Evolutionary conservation across 441 rosid genomes (phyloP).

Genomic region (Corymbia calophylla): DNA sequence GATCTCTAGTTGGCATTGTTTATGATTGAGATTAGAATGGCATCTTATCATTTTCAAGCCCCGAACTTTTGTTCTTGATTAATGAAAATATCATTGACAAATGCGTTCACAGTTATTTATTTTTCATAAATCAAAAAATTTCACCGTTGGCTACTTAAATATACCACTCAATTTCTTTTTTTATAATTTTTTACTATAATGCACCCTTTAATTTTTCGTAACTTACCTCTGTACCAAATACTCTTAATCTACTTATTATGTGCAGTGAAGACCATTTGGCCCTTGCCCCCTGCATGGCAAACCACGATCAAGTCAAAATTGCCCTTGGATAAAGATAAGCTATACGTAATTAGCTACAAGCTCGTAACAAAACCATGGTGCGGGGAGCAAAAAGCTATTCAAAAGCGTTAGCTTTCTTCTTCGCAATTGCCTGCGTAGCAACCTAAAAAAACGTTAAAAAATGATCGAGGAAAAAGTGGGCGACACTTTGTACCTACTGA

Average conservation of each 20-base stretch:
- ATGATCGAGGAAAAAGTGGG: not conserved
- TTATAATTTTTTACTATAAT: not conserved
- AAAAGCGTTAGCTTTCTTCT: not conserved
- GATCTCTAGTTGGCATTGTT: too few relatives aligned
- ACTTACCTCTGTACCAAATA: not conserved
- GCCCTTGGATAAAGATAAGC: not conserved
- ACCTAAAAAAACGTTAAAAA: not conserved
- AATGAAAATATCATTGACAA: rapidly evolving
- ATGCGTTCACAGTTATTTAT: rapidly evolving
- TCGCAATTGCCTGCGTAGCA: not conserved
- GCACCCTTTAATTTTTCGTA: not conserved
- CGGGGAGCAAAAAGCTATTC: not conserved
- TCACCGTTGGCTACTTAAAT: not conserved
- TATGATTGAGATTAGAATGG: too few relatives aligned
- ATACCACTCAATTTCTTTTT: not conserved
- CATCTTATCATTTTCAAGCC: rapidly evolving
- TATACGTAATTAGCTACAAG: not conserved
- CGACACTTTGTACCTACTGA: too few relatives aligned
- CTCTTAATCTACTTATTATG: not conserved
- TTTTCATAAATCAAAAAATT: rapidly evolving
- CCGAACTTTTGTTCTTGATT: rapidly evolving
- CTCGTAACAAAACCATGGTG: not conserved
- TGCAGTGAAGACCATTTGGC: not conserved
- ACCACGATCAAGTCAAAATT: too few relatives aligned
- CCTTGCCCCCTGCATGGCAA: not conserved